phyloP scores from a whole-genome alignment of 177 flowering plant genomes.

The Tripterygium wilfordii region DNA sequence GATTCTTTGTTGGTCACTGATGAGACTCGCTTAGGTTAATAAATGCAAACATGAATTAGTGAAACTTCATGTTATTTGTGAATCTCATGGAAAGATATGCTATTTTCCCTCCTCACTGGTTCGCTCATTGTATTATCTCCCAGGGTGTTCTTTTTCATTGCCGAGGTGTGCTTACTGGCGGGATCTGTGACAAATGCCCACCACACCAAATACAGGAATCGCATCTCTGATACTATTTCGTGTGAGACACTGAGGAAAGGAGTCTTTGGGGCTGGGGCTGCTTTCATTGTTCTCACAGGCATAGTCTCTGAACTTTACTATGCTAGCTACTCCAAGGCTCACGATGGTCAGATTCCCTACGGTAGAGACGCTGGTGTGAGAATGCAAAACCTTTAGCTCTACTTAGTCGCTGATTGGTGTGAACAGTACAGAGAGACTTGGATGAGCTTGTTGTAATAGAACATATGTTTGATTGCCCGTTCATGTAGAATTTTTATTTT shows the following conservation, averaged over 20 bases:
- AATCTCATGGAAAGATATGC: too few relatives aligned
- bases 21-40: too few relatives aligned
- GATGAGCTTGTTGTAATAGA: too few relatives aligned
- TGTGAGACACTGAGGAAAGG: conserved; percentile 61
- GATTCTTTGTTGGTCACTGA: too few relatives aligned
- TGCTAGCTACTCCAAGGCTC: conserved; percentile 47
- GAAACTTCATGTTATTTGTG: too few relatives aligned
- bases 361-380: conserved; percentile 41
- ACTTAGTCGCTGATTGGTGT: neutral
- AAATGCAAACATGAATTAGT: too few relatives aligned
- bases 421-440: too few relatives aligned
- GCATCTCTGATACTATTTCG: conserved; percentile 16
- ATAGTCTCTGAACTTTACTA: conserved; percentile 55
- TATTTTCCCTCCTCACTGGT: neutral
- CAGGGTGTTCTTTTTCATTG: conserved; percentile 63
- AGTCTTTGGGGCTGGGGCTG: conserved; percentile 74
- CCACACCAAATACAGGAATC: conserved; percentile 48
- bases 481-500: too few relatives aligned
- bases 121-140: neutral
- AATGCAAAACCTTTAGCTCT: conserved; percentile 35
- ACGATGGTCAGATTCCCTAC: conserved; percentile 17
- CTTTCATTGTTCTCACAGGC: conserved; percentile 55
- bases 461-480: too few relatives aligned
- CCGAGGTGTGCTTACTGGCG: conserved; percentile 59
- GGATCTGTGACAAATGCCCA: conserved; percentile 64